Percentiles rank a stretch among this genome's conserved stretches.
These are phyloP conservation scores for Chlorella sp. DNA, from an alignment of 139 green algal species.

Conservation along the genomic window DNA sequence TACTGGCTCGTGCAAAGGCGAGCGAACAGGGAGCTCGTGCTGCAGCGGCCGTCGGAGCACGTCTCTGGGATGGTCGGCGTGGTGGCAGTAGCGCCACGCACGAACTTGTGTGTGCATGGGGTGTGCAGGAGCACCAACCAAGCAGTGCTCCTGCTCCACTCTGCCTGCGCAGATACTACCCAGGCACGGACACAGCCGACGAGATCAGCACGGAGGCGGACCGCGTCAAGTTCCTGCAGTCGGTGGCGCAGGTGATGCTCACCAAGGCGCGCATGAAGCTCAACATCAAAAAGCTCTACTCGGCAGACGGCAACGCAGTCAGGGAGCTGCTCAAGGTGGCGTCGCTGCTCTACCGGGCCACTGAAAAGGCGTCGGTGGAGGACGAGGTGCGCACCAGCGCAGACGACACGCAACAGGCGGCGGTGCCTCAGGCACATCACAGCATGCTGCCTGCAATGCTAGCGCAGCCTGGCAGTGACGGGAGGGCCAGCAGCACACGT, in stretches of 20 bases:
- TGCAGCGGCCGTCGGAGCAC: too few relatives aligned
- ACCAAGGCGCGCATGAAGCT: conserved; percentile 72
- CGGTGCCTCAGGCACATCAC: neutral
- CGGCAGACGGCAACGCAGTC: conserved; percentile 64
- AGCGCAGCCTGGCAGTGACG: too few relatives aligned
- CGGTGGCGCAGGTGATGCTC: conserved; percentile 52
- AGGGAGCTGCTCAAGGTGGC: conserved; percentile 78
- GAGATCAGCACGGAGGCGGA: conserved; percentile 74
- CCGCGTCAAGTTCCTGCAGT: conserved; percentile 68
- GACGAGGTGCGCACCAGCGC: conserved; percentile 39
- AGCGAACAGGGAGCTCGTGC: too few relatives aligned
- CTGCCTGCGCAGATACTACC: conserved; percentile 39
- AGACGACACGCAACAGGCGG: too few relatives aligned
- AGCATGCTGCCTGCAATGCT: too few relatives aligned
- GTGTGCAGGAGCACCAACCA: neutral
- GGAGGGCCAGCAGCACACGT: too few relatives aligned
- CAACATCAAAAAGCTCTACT: conserved; percentile 80
- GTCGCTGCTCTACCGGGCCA: conserved; percentile 62
- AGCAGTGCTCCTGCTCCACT: neutral
- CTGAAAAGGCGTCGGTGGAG: conserved; percentile 29
- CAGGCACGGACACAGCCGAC: conserved; percentile 46
- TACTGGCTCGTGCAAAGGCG: conserved; percentile 75
- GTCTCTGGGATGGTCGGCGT: too few relatives aligned
- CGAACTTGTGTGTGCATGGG: too few relatives aligned
- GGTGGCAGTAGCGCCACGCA: too few relatives aligned